Evolutionary conservation across 768 basidiomycete species (phyloP).

Genomic region (Podaxis sp.): DNA sequence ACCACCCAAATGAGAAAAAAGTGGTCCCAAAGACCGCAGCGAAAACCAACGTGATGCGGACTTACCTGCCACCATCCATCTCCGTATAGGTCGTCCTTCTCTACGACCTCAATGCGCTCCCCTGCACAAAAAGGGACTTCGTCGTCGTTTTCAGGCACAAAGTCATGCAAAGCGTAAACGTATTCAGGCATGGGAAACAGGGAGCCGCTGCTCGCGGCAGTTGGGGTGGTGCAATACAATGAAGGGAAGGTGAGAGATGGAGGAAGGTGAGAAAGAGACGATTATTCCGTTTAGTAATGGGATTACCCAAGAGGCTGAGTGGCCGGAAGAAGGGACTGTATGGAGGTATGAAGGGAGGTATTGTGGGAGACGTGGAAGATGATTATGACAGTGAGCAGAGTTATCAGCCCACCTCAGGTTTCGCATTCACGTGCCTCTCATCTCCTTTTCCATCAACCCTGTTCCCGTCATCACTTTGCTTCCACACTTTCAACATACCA

Average conservation of each 20-base stretch:
- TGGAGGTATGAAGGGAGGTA: background rate
- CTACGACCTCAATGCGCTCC: slow-evolving; percentile 84
- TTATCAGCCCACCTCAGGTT: slow-evolving; percentile 7
- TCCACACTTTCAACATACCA: background rate
- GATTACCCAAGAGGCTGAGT: background rate
- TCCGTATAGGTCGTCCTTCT: slow-evolving; percentile 87
- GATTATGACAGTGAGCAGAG: background rate
- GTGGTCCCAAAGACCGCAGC: background rate
- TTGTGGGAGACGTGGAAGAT: background rate
- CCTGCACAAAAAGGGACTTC: slow-evolving; percentile 84
- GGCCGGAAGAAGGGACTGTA: background rate
- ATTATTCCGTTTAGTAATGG: background rate
- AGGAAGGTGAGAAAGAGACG: background rate
- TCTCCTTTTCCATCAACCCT: slow-evolving; percentile 2
- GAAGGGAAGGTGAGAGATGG: background rate
- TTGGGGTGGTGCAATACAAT: background rate
- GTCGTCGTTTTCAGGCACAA: slow-evolving; percentile 89
- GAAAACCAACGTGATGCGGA: background rate
- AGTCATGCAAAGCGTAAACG: slow-evolving; percentile 87
- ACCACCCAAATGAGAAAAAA: too few species aligned
- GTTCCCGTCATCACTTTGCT: background rate
- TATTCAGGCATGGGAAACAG: slow-evolving; percentile 61
- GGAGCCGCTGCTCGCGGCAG: background rate
- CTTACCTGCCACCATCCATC: slow-evolving; percentile 92
- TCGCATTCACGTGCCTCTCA: slow-evolving; percentile 3